These are phyloP conservation scores for Sextonia rubra DNA, from an alignment of 164 flowering plant genomes.

Conservation along the genomic window DNA sequence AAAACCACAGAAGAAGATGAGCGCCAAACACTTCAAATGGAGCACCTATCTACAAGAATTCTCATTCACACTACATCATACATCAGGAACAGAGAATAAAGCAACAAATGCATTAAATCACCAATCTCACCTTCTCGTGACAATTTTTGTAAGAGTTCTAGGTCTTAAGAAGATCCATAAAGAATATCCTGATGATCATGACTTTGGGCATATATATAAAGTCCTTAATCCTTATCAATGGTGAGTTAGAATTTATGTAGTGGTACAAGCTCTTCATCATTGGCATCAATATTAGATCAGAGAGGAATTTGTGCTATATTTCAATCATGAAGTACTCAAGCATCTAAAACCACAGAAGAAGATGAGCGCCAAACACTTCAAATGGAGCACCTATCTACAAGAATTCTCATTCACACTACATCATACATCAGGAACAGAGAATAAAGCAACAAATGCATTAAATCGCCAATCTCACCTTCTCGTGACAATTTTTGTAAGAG, in stretches of 20 bases:
- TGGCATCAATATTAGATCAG: too few relatives aligned
- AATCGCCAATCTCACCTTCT: background rate
- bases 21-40: too few relatives aligned
- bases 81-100: background rate
- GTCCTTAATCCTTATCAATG: background rate
- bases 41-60: too few relatives aligned
- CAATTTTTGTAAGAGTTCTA: background rate
- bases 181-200: background rate
- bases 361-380: too few relatives aligned
- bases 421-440: background rate
- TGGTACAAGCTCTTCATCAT: too few relatives aligned
- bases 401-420: background rate
- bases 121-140: background rate
- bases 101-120: background rate
- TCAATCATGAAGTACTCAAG: too few relatives aligned
- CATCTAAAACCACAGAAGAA: too few relatives aligned
- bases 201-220: background rate
- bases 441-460: background rate
- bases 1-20: too few relatives aligned
- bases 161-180: background rate
- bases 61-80: background rate
- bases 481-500: background rate
- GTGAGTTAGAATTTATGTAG: too few relatives aligned
- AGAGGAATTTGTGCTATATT: too few relatives aligned
- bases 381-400: too few relatives aligned